Evolutionary conservation across 768 basidiomycete genomes (phyloP).

Genomic region (Boletus pseudopeckii): DNA sequence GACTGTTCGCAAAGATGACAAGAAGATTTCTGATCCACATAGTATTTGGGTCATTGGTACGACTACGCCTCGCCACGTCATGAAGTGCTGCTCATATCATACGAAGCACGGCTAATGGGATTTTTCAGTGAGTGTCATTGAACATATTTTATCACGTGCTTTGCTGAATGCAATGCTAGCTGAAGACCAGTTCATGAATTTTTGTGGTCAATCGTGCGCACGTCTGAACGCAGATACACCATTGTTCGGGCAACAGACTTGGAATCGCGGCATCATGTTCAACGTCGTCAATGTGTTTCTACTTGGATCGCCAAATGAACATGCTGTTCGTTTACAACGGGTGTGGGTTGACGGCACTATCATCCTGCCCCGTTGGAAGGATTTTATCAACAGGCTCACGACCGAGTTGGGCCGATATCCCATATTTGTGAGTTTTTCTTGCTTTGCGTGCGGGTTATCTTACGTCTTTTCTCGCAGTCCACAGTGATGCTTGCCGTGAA

Average conservation of each 20-base stretch:
- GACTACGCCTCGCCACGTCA: neutral
- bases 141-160: neutral
- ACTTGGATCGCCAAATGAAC: conserved; percentile 2
- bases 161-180: neutral
- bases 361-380: conserved; percentile 11
- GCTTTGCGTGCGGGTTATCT: neutral
- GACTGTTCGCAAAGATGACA: neutral
- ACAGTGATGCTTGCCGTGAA: conserved; percentile 17
- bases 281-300: neutral
- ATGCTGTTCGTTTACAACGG: conserved; percentile 12
- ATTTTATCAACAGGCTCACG: conserved; percentile 7
- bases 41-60: conserved; percentile 14
- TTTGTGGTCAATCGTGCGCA: conserved; percentile 9
- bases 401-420: conserved; percentile 7
- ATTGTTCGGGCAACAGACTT: conserved; percentile 4
- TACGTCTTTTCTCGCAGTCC: conserved; percentile 1
- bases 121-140: conserved; percentile 7
- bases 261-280: neutral
- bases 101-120: conserved; percentile 9
- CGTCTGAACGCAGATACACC: conserved; percentile 11
- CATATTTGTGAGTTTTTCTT: conserved; percentile 2
- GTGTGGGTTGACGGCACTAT: conserved; percentile 11
- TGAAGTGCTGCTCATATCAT: neutral
- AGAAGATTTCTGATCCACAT: conserved; percentile 3
- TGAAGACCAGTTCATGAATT: conserved; percentile 13